A percentile compares a stretch with the other conserved stretches of the same genome.
Conservation (phyloP, 306 rosid species). For the Albizia julibrissin region DNA sequence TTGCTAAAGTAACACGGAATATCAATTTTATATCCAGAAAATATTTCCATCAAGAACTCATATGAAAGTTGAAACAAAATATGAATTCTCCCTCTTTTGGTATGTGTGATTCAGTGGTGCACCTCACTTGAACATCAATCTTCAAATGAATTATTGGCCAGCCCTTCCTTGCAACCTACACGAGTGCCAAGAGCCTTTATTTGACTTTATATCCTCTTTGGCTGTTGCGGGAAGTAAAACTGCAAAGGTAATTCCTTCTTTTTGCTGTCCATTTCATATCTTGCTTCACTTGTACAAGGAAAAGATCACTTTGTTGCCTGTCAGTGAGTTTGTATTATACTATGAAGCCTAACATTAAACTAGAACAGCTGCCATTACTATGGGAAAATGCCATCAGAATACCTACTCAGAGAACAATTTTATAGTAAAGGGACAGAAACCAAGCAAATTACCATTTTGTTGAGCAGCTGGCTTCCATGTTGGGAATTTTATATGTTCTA, state of each 20-base stretch:
- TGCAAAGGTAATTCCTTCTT: constrained; percentile 67
- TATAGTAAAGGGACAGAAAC: neutral
- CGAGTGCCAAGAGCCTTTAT: constrained; percentile 92
- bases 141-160: constrained; percentile 98
- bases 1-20: constrained; percentile 7
- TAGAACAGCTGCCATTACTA: neutral
- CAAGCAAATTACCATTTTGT: constrained; percentile 10
- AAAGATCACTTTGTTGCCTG: constrained; percentile 20
- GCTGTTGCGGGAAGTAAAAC: constrained; percentile 75
- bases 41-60: constrained; percentile 19
- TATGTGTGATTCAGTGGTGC: constrained; percentile 67
- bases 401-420: neutral
- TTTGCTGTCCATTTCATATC: constrained; percentile 18
- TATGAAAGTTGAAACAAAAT: constrained; percentile 25
- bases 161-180: constrained; percentile 86
- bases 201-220: constrained; percentile 65
- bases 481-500: constrained; percentile 23
- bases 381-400: neutral
- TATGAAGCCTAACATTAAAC: neutral
- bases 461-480: neutral
- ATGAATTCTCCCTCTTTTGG: constrained; percentile 17
- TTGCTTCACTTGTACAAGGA: constrained; percentile 21
- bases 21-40: constrained; percentile 18
- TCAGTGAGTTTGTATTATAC: constrained; percentile 8
- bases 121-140: constrained; percentile 89